Evolutionary conservation across 768 basidiomycete species (phyloP), one percentile per base, ranked within the genome.

Genomic region (Chalciporus sphaerocephalus): DNA sequence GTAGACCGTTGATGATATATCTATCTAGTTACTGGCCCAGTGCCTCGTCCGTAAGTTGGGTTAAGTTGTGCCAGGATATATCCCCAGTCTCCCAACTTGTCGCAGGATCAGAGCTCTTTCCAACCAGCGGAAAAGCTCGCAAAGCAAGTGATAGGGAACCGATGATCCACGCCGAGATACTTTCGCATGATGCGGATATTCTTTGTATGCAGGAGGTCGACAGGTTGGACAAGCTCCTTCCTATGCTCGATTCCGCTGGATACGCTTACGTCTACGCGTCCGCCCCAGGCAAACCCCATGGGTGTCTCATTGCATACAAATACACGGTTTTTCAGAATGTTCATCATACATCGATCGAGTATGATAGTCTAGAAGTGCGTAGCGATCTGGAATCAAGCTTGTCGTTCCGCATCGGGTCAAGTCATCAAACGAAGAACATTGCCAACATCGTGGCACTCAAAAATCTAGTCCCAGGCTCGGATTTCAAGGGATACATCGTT

Each of bases 201-300:
- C 65, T 92, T 35, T 95, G 92, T 61, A 74, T 96, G 35, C 93
- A 96, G 91, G 93, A 97, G 74, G 91, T 92, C 7, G 94, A 95
- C 58, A 74, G 83, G 30, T 69, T 92, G 20, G 81, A 85, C 27
- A 84, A 80, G 53, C 70, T 94, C 16, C 64, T 84, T 17, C 87
- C 88, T 1, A 68, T 73, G 17, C 73, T 95, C 6, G 74, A 85
- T 36, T 60, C 69, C 24, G 80, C 80, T 11, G 79, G 80, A 9
- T 93, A 92, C 61, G 64, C 69, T 8, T 66, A 79, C 58, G 74
- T 79, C 40, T 85, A 81, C 63, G 82, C 80, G 6, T 72, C 78
- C 27, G 92, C 90, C 9, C 81, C 76, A 16, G 67, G 69, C 6
- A 97, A 97, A 68, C 78, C 76, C 37, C 93, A 97, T 52, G 93